These are phyloP conservation scores for Harringtonia aguacate DNA, from an alignment of 2,329 filamentous ascomycete species.

Conservation along the genomic window DNA sequence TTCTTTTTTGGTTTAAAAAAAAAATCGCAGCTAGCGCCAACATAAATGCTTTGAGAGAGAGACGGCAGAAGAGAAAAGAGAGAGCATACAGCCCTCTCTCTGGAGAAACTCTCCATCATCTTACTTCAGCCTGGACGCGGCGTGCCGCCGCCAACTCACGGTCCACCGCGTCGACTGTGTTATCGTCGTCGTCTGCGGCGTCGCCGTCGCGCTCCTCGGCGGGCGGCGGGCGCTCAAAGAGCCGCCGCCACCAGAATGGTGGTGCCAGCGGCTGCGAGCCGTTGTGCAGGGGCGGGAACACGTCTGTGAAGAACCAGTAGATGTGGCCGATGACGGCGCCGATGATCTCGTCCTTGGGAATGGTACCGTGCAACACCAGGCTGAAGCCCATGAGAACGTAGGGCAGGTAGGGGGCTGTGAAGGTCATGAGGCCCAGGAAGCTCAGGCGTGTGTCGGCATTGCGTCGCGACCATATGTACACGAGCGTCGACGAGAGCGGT, in stretches of 20 bases:
- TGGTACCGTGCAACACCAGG: slow-evolving; percentile 74
- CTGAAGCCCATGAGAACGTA: slow-evolving; percentile 95
- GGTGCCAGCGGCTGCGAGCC: slow-evolving; percentile 81
- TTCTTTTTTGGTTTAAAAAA: no score
- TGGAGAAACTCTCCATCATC: no score
- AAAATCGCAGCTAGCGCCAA: no score
- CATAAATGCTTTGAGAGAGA: no score
- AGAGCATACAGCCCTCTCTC: no score
- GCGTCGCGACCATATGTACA: slow-evolving; percentile 95
- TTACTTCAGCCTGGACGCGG: slow-evolving; percentile 21
- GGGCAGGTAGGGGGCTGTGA: slow-evolving; percentile 87
- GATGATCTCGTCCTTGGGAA: slow-evolving; percentile 94
- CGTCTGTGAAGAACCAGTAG: slow-evolving; percentile 97
- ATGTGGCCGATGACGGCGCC: slow-evolving; percentile 91
- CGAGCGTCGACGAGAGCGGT: slow-evolving; percentile 80
- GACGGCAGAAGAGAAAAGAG: no score
- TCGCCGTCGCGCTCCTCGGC: slow-evolving; percentile 26
- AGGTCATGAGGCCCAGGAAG: slow-evolving; percentile 79
- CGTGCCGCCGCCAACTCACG: slow-evolving; percentile 53
- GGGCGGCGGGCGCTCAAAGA: slow-evolving; percentile 57
- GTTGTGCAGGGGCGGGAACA: slow-evolving; percentile 84
- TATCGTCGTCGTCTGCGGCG: slow-evolving; percentile 32
- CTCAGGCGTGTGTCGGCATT: slow-evolving; percentile 88
- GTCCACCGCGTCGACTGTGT: slow-evolving; percentile 44
- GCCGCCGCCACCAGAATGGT: slow-evolving; percentile 75